Evolutionary conservation across 2,329 filamentous ascomycete genomes (phyloP).

Genomic region (Alternaria brassicae): DNA sequence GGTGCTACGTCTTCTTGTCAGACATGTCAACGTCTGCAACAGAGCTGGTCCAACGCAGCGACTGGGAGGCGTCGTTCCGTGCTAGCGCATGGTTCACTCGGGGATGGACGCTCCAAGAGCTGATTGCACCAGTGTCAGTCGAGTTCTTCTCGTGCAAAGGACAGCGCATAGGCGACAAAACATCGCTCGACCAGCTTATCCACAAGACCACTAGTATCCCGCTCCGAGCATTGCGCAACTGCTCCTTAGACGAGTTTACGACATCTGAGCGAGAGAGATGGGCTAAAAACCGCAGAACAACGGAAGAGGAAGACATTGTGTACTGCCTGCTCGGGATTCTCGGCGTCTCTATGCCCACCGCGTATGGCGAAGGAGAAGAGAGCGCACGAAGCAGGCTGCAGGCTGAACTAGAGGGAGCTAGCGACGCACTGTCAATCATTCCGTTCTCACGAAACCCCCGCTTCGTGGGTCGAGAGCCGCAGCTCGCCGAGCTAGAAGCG

Average conservation of each 20-base stretch:
- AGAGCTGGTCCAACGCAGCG: constrained; percentile 1
- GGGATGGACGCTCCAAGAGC: not conserved
- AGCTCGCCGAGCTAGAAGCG: constrained; percentile 37
- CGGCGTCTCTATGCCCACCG: constrained; percentile 21
- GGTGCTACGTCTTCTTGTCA: constrained; percentile 30
- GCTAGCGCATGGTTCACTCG: constrained; percentile 13
- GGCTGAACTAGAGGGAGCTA: constrained; percentile 17
- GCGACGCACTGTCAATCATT: constrained; percentile 29
- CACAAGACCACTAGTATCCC: constrained; percentile 24
- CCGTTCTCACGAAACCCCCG: constrained; percentile 35
- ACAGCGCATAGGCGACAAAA: constrained; percentile 18
- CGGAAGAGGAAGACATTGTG: constrained; percentile 32
- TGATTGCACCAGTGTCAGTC: constrained; percentile 19
- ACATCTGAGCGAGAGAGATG: constrained; percentile 26
- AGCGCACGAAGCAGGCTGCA: constrained; percentile 23
- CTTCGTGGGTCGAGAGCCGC: constrained; percentile 34
- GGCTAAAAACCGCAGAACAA: constrained; percentile 24
- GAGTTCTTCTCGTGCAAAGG: constrained; percentile 26
- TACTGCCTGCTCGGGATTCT: constrained; percentile 38
- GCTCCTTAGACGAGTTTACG: constrained; percentile 27
- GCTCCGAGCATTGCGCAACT: constrained; percentile 18
- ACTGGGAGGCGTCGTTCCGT: constrained; percentile 23
- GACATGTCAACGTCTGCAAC: constrained; percentile 20
- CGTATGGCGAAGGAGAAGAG: constrained; percentile 31
- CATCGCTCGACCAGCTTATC: constrained; percentile 19